These are phyloP conservation scores for Apiospora hydei DNA, from an alignment of 2,329 filamentous ascomycete species.

Conservation along the genomic window DNA sequence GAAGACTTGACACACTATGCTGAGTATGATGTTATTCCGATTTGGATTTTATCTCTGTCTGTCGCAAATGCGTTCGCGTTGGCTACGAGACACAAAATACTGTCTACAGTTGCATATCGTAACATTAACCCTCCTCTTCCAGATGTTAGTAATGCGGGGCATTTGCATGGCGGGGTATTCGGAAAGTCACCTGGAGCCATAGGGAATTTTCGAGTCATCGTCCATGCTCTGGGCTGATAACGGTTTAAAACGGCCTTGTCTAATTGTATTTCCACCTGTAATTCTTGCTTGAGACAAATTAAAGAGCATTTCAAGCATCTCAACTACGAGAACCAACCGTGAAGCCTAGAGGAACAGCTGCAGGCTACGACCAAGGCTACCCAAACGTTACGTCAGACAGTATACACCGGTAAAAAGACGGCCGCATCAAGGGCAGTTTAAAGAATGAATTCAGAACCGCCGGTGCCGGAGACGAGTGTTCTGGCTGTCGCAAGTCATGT, in stretches of 20 bases:
- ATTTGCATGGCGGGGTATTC: conserved; percentile 25
- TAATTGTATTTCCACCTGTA: neutral
- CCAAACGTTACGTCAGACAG: neutral
- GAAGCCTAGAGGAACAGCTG: neutral
- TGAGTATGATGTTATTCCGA: neutral
- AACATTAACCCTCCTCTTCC: neutral
- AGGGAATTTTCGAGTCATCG: conserved; percentile 27
- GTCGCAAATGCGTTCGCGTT: neutral
- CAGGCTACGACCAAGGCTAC: neutral
- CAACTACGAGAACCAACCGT: neutral
- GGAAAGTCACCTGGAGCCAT: conserved; percentile 3
- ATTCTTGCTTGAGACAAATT: neutral
- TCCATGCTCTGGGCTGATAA: conserved; percentile 14
- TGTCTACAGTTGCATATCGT: neutral
- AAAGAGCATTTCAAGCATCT: neutral
- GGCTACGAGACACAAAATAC: neutral
- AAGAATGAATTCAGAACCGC: conserved; percentile 49
- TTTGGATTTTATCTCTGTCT: neutral
- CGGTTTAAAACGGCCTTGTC: conserved; percentile 22
- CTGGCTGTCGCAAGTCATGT: conserved; percentile 96
- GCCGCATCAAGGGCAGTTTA: neutral
- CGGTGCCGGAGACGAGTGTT: conserved; percentile 69
- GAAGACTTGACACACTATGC: neutral
- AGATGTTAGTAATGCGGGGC: conserved; percentile 26
- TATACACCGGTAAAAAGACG: neutral